These are phyloP conservation scores for Monosporozyma servazzii DNA, from an alignment of 805 yeast genomes.

Conservation along the genomic window DNA sequence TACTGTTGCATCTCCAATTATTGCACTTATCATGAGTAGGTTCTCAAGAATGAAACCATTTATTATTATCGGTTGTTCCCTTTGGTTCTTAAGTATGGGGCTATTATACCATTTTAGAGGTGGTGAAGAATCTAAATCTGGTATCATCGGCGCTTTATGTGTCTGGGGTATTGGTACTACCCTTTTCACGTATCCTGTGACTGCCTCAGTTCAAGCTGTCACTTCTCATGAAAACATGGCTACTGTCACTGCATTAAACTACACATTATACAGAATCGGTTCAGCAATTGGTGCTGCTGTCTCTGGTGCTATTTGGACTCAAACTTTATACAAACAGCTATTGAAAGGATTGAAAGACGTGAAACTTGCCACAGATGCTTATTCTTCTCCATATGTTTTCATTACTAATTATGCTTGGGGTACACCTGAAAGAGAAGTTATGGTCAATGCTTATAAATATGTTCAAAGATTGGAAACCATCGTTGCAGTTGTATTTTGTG, in stretches of 20 bases:
- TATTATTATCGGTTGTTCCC: constrained; percentile 46
- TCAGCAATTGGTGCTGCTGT: constrained; percentile 53
- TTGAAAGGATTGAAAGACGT: constrained; percentile 29
- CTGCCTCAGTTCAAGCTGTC: constrained; percentile 51
- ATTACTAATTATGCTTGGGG: constrained; percentile 48
- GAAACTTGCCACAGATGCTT: constrained; percentile 38
- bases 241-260: constrained; percentile 47
- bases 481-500: constrained; percentile 28
- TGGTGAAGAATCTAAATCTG: constrained; percentile 44
- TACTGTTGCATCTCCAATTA: constrained; percentile 47
- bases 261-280: constrained; percentile 53
- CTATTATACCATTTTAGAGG: constrained; percentile 44
- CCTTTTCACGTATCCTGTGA: constrained; percentile 57
- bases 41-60: constrained; percentile 49
- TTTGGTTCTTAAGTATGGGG: constrained; percentile 59
- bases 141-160: constrained; percentile 57
- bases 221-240: constrained; percentile 57
- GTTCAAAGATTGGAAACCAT: constrained; percentile 51
- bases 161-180: constrained; percentile 68
- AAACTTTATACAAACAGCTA: constrained; percentile 41
- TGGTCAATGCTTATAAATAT: constrained; percentile 49
- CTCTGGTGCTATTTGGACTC: constrained; percentile 69
- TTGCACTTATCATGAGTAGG: constrained; percentile 44
- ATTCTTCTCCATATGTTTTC: constrained; percentile 45
- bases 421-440: constrained; percentile 47